Evolutionary conservation across 768 basidiomycete genomes (phyloP).

Genomic region (Clavaria fumosa): DNA sequence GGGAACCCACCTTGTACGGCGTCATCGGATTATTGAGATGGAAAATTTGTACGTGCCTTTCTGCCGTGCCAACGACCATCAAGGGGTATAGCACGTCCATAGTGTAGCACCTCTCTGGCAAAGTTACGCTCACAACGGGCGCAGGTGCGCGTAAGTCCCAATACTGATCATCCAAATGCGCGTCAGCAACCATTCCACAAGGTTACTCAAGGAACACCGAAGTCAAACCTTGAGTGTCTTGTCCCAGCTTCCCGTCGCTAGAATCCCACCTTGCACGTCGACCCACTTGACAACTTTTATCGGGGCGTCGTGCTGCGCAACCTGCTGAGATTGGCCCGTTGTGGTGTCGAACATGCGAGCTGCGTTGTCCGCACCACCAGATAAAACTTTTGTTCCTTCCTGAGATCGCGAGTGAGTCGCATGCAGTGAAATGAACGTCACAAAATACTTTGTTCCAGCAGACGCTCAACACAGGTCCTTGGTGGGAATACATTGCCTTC

Average conservation of each 20-base stretch:
- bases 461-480: conserved; percentile 53
- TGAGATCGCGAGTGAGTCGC: conserved; percentile 15
- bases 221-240: conserved; percentile 83
- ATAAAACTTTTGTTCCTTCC: conserved; percentile 86
- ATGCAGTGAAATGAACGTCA: neutral
- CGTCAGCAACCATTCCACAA: too few species aligned
- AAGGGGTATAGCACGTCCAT: conserved; percentile 71
- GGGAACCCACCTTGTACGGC: conserved; percentile 49
- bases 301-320: conserved; percentile 84
- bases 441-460: conserved; percentile 51
- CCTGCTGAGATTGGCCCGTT: conserved; percentile 67
- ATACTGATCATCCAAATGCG: conserved; percentile 48
- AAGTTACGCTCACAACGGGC: conserved; percentile 61
- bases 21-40: conserved; percentile 72
- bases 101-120: conserved; percentile 86
- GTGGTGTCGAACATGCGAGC: conserved; percentile 86
- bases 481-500: conserved; percentile 56
- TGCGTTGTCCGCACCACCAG: conserved; percentile 89
- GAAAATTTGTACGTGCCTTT: conserved; percentile 81
- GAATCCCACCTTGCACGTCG: conserved; percentile 54
- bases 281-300: conserved; percentile 74
- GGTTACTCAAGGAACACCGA: too few species aligned
- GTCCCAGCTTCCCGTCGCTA: conserved; percentile 96
- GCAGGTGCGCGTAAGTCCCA: conserved; percentile 77
- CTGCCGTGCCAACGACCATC: conserved; percentile 87